Evolutionary conservation across 75 land plant genomes (phyloP).

Genomic region (Cryptomeria japonica): DNA sequence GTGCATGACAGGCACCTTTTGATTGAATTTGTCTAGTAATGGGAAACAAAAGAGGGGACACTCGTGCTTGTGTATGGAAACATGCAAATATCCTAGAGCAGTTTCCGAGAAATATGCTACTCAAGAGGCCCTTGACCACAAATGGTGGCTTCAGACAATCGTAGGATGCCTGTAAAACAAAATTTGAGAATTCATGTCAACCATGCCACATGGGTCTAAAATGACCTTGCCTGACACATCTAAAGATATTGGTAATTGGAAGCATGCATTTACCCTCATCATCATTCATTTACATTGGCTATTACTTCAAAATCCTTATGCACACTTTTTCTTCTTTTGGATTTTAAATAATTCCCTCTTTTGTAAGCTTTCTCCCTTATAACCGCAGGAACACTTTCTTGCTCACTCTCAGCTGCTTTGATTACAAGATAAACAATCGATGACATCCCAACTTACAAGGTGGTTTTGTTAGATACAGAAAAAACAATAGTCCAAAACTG

Average conservation of each 20-base stretch:
- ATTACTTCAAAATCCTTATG: slow-evolving; percentile 5
- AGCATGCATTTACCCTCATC: slow-evolving; percentile 7
- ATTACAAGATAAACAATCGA: neutral
- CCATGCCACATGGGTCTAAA: neutral
- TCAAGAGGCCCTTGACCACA: neutral
- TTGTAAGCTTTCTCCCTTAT: neutral
- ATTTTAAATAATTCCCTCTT: neutral
- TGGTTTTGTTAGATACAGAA: neutral
- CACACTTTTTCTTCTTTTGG: slow-evolving; percentile 4
- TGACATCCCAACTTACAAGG: neutral
- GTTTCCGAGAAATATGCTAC: slow-evolving; percentile 13
- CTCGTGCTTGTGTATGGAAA: slow-evolving; percentile 18
- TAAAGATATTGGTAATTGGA: neutral
- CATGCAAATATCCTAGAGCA: slow-evolving; percentile 12
- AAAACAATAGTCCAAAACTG: neutral
- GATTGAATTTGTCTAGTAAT: slow-evolving; percentile 10
- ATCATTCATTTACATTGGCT: neutral
- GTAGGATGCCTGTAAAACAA: neutral
- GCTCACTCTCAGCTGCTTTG: neutral
- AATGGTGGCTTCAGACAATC: slow-evolving; percentile 7
- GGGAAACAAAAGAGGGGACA: slow-evolving; percentile 10
- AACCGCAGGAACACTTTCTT: neutral
- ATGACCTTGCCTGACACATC: neutral
- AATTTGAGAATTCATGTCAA: neutral
- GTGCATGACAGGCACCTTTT: slow-evolving; percentile 13